Evolutionary conservation across 495 filamentous ascomycete species (phyloP).

Genomic region (Penicillium coprophilum): DNA sequence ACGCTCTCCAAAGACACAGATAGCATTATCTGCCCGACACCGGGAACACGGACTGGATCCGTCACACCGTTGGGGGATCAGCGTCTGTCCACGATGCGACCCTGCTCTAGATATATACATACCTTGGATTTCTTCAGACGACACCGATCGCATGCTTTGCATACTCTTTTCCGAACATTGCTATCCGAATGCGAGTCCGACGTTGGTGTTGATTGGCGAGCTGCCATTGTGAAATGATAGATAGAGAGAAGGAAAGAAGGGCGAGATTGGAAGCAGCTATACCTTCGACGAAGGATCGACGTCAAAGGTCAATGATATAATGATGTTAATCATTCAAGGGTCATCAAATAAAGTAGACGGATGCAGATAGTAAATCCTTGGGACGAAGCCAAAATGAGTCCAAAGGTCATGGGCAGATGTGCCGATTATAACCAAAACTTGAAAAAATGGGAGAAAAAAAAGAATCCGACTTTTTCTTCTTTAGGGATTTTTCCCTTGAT

Average conservation of each 20-base stretch:
- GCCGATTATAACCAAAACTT: not conserved
- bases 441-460: conserved; percentile 5
- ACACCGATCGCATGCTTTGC: conserved; percentile 65
- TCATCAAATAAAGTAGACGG: conserved; percentile 15
- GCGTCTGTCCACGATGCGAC: conserved; percentile 18
- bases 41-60: conserved; percentile 59
- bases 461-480: not conserved
- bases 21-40: conserved; percentile 58
- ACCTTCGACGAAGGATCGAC: conserved; percentile 32
- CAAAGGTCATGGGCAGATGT: not conserved
- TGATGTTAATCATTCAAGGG: conserved; percentile 18
- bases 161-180: conserved; percentile 57
- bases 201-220: conserved; percentile 47
- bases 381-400: not conserved
- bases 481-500: conserved; percentile 7
- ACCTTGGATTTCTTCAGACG: conserved; percentile 66
- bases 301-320: conserved; percentile 39
- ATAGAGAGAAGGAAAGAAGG: conserved; percentile 2
- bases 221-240: conserved; percentile 34
- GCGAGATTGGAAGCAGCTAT: conserved; percentile 22
- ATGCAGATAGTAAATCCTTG: conserved; percentile 1
- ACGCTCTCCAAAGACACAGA: conserved; percentile 62
- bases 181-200: conserved; percentile 48
- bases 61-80: conserved; percentile 50
- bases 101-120: too few relatives aligned